Evolutionary conservation across 805 yeast species (phyloP).

Genomic region (Candida ovalis): DNA sequence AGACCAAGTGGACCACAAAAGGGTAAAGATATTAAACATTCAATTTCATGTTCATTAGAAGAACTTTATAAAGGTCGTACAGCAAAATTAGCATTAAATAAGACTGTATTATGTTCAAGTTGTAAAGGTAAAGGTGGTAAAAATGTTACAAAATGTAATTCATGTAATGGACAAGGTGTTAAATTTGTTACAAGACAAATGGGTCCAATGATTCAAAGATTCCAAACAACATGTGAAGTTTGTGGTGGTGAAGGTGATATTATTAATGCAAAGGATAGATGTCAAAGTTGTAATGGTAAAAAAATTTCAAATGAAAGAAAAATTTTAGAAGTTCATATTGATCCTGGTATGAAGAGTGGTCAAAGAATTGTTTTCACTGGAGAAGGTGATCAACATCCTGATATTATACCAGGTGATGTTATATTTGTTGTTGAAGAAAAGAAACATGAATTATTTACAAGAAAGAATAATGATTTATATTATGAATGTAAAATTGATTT

Average conservation of each 20-base stretch:
- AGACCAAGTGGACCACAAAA: slow-evolving; percentile 80
- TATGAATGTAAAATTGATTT: slow-evolving; percentile 86
- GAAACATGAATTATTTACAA: slow-evolving; percentile 75
- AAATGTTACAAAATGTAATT: slow-evolving; percentile 78
- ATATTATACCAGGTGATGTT: slow-evolving; percentile 94
- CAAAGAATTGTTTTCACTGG: slow-evolving; percentile 88
- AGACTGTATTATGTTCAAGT: slow-evolving; percentile 79
- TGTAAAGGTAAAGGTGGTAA: slow-evolving; percentile 98
- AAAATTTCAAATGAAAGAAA: slow-evolving; percentile 85
- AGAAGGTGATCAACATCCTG: slow-evolving; percentile 97
- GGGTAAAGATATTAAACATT: slow-evolving; percentile 90
- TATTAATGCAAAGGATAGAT: slow-evolving; percentile 80
- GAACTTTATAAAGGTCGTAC: slow-evolving; percentile 93
- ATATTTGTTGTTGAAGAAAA: slow-evolving; percentile 87
- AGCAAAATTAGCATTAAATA: slow-evolving; percentile 89
- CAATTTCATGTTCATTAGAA: slow-evolving; percentile 80
- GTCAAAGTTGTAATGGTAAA: slow-evolving; percentile 84
- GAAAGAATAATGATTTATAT: slow-evolving; percentile 85
- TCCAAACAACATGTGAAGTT: slow-evolving; percentile 88
- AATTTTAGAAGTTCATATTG: slow-evolving; percentile 89
- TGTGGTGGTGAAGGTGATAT: slow-evolving; percentile 94
- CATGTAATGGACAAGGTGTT: slow-evolving; percentile 90
- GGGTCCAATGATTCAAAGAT: slow-evolving; percentile 99
- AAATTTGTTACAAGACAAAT: slow-evolving; percentile 92
- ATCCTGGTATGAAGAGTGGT: slow-evolving; percentile 96